Conservation (phyloP, 345 rosid species). For the Hypericum perforatum region DNA sequence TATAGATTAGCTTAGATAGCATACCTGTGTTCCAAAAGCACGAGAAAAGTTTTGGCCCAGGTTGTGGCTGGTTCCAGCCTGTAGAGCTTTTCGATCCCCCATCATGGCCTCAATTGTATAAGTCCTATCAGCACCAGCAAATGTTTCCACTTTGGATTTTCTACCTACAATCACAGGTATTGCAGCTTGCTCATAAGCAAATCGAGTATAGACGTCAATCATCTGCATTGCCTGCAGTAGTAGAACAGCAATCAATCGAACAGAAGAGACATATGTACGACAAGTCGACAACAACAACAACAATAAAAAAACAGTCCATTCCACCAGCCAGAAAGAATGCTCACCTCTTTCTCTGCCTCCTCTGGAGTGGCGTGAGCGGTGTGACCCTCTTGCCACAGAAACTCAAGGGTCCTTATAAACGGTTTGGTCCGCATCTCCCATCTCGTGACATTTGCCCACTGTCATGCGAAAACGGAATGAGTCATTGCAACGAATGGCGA, state of each 20-base stretch:
- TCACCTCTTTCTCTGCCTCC: constrained; percentile 92
- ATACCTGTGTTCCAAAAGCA: constrained; percentile 82
- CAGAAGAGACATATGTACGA: background rate
- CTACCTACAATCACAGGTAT: constrained; percentile 90
- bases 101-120: constrained; percentile 99
- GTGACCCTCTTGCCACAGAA: constrained; percentile 98
- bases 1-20: too few species aligned
- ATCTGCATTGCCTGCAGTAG: constrained; percentile 68
- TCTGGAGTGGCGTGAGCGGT: constrained; percentile 82
- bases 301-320: background rate
- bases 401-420: constrained; percentile 89
- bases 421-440: constrained; percentile 98
- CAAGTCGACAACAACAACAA: background rate
- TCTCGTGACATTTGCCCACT: constrained; percentile 97
- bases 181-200: constrained; percentile 90
- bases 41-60: constrained; percentile 87
- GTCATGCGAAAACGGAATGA: background rate
- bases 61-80: constrained; percentile 93
- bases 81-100: constrained; percentile 94
- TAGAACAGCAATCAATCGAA: constrained; percentile 24
- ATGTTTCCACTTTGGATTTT: constrained; percentile 76
- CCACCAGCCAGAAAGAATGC: constrained; percentile 12
- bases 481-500: too few species aligned
- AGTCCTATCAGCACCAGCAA: constrained; percentile 87
- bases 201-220: constrained; percentile 79